Percentiles rank a stretch among this genome's conserved stretches.
Conservation (phyloP, 2,329 filamentous ascomycete species). For the Chaetomiaceae sp. region DNA sequence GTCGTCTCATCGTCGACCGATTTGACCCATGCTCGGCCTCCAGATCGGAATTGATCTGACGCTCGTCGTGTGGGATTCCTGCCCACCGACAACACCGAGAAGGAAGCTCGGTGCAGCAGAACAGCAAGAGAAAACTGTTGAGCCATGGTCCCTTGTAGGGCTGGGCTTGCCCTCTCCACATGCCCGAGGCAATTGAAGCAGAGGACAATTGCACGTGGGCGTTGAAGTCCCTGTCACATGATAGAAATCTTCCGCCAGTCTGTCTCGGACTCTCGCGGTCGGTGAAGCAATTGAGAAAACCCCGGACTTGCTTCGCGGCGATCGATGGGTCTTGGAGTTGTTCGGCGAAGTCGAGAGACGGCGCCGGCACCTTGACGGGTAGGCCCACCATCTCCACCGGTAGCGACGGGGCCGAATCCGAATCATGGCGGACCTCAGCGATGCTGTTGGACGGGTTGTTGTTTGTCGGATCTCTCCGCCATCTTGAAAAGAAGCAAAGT, state of each 20-base stretch:
- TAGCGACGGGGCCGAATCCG: not conserved
- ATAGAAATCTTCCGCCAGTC: not conserved
- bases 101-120: constrained; percentile 6
- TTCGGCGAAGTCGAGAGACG: not conserved
- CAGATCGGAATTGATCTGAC: constrained; percentile 13
- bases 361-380: constrained; percentile 1
- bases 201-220: constrained; percentile 2
- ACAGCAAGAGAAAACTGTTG: not conserved
- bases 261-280: not conserved
- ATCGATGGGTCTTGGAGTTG: not conserved
- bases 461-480: not conserved
- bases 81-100: too few relatives aligned
- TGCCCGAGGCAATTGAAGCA: not conserved
- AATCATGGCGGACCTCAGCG: not conserved
- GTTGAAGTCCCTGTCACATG: not conserved
- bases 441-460: not conserved
- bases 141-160: not conserved
- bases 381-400: not conserved
- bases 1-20: constrained; percentile 10
- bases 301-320: not conserved
- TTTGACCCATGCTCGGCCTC: constrained; percentile 4
- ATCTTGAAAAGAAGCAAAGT: not conserved
- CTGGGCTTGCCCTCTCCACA: not conserved
- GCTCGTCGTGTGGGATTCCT: not conserved
- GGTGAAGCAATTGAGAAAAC: constrained; percentile 2